Conservation (phyloP, 805 yeast genomes). For the Sugiyamaella chiloensis region DNA sequence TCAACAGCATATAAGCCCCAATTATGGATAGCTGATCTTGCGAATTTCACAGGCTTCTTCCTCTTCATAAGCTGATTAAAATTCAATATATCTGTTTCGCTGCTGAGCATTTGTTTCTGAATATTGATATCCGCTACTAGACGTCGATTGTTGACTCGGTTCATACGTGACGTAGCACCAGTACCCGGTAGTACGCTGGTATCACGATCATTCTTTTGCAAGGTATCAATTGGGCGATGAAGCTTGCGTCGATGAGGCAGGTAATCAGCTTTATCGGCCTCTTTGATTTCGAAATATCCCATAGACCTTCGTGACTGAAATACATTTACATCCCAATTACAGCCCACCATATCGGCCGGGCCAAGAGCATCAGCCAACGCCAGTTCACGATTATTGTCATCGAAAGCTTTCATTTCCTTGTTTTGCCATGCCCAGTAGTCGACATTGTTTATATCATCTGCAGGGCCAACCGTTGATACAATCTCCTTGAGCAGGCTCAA, state of each 20-base stretch:
- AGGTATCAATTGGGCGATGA: conserved; percentile 32
- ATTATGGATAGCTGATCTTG: conserved; percentile 93
- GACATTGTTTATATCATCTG: conserved; percentile 35
- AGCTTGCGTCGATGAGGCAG: conserved; percentile 76
- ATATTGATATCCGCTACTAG: conserved; percentile 87
- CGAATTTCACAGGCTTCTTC: conserved; percentile 93
- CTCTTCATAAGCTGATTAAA: conserved; percentile 85
- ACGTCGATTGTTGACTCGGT: conserved; percentile 81
- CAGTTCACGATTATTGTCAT: conserved; percentile 9
- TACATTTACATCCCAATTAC: conserved; percentile 1
- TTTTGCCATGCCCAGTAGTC: conserved; percentile 70
- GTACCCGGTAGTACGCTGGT: neutral
- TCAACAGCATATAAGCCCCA: conserved; percentile 98
- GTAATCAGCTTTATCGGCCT: conserved; percentile 67
- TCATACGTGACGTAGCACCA: conserved; percentile 67
- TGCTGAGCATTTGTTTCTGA: conserved; percentile 59
- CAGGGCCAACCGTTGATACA: conserved; percentile 31
- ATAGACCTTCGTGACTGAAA: neutral
- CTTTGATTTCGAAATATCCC: conserved; percentile 66
- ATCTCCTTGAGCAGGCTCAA: conserved; percentile 49
- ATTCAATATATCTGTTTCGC: conserved; percentile 75
- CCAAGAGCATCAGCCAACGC: conserved; percentile 18
- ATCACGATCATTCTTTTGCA: conserved; percentile 24
- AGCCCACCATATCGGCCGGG: conserved; percentile 45
- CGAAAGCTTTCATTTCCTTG: conserved; percentile 30